A percentile compares a stretch with the other conserved stretches of the same genome.
phyloP scores from a whole-genome alignment of 305 asterid genomes.

The Fraxinus greggii region DNA sequence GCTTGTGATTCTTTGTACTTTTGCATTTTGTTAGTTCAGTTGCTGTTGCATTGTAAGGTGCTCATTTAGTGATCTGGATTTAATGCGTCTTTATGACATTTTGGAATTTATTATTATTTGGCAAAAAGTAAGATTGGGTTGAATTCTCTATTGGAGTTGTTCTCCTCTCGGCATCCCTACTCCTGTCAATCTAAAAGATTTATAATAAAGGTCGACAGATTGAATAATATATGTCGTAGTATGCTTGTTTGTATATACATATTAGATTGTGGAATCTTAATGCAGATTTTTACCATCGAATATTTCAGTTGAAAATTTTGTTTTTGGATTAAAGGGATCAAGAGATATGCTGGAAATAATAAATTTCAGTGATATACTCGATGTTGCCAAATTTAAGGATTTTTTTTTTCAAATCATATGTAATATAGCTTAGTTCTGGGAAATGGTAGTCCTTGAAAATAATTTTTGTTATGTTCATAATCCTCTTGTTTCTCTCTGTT shows the following conservation, averaged over 20 bases:
- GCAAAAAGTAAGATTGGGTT: constrained; percentile 17
- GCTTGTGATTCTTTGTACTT: constrained; percentile 26
- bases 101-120: not conserved
- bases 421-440: not conserved
- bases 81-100: constrained; percentile 4
- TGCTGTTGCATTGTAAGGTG: constrained; percentile 4
- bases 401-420: not conserved
- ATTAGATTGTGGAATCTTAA: not conserved
- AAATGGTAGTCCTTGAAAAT: constrained; percentile 9
- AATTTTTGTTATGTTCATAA: constrained; percentile 17
- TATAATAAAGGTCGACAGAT: not conserved
- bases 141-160: constrained; percentile 1
- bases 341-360: constrained; percentile 9
- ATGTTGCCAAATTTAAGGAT: constrained; percentile 6
- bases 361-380: not conserved
- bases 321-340: constrained; percentile 2
- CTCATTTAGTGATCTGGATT: not conserved
- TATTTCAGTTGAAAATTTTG: constrained; percentile 9
- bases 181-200: not conserved
- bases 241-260: not conserved
- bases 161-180: constrained; percentile 1
- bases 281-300: not conserved
- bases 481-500: constrained; percentile 14
- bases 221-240: constrained; percentile 1
- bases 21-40: not conserved